Conservation (phyloP, 306 rosid genomes). For the Abrus pulchellus region DNA sequence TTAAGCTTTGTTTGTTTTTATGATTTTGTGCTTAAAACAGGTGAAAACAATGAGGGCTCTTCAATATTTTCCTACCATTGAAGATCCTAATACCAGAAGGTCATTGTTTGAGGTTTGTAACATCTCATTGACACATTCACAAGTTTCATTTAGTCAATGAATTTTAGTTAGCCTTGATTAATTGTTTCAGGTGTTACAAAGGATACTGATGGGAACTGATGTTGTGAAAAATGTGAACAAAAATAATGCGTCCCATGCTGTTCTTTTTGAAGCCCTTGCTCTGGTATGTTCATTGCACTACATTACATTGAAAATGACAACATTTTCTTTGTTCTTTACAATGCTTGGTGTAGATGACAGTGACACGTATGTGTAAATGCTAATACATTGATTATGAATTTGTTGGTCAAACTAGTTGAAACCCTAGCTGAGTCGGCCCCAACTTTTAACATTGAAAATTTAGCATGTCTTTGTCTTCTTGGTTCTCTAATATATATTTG, state of each 20-base stretch:
- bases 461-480: conserved; percentile 18
- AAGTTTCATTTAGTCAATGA: background rate
- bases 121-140: conserved; percentile 35
- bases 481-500: conserved; percentile 13
- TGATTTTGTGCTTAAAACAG: conserved; percentile 59
- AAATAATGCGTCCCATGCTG: conserved; percentile 99
- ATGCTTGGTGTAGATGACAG: conserved; percentile 10
- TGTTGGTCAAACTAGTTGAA: conserved; percentile 26
- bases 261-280: conserved; percentile 99
- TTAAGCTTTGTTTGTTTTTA: conserved; percentile 30
- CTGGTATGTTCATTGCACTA: conserved; percentile 68
- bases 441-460: background rate
- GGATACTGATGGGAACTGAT: conserved; percentile 99
- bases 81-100: conserved; percentile 98
- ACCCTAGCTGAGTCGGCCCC: conserved; percentile 8
- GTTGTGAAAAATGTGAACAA: conserved; percentile 99
- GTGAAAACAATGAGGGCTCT: conserved; percentile 99
- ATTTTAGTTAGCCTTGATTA: conserved; percentile 48
- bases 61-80: conserved; percentile 93
- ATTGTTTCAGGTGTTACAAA: conserved; percentile 90
- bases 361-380: background rate
- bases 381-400: conserved; percentile 20
- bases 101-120: conserved; percentile 90
- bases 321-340: conserved; percentile 22
- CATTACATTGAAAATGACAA: conserved; percentile 10